phyloP scores from a whole-genome alignment of 169 alveolate genomes.

The Amoebophrya sp. region DNA sequence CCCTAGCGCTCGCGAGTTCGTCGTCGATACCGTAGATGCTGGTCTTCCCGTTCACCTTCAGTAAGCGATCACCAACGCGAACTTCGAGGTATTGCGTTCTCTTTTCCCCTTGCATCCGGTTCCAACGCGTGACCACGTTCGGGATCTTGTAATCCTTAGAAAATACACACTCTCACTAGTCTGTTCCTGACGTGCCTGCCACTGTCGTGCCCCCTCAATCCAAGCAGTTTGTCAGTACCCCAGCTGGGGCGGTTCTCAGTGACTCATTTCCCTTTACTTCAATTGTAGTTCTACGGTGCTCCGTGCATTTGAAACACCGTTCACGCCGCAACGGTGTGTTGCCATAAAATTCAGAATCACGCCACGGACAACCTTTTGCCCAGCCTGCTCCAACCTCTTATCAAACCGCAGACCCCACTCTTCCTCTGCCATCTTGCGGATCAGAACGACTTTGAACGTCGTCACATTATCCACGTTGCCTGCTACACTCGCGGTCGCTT shows the following conservation, averaged over 20 bases:
- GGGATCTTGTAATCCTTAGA: not conserved
- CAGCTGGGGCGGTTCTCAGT: too few relatives aligned
- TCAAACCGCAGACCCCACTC: not conserved
- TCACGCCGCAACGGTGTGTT: too few relatives aligned
- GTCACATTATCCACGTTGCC: not conserved
- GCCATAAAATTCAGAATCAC: too few relatives aligned
- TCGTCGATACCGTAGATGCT: not conserved
- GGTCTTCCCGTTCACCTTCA: not conserved
- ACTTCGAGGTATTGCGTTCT: not conserved
- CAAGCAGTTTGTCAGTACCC: too few relatives aligned
- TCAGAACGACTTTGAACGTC: not conserved
- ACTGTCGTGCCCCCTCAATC: too few relatives aligned
- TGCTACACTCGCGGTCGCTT: too few relatives aligned
- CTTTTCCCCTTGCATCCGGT: not conserved
- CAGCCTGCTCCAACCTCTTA: not conserved
- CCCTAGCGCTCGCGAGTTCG: not conserved
- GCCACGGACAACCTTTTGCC: not conserved
- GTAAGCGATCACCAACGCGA: not conserved
- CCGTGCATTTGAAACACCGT: too few relatives aligned
- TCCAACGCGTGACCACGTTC: slow-evolving; percentile 17
- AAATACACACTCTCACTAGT: too few relatives aligned
- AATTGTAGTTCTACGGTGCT: not conserved
- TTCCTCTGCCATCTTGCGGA: not conserved
- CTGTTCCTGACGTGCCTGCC: too few relatives aligned
- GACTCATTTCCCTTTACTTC: not conserved